These are phyloP conservation scores for Fragilaria radians DNA, from an alignment of 108 stramenopile genomes.

Conservation along the genomic window DNA sequence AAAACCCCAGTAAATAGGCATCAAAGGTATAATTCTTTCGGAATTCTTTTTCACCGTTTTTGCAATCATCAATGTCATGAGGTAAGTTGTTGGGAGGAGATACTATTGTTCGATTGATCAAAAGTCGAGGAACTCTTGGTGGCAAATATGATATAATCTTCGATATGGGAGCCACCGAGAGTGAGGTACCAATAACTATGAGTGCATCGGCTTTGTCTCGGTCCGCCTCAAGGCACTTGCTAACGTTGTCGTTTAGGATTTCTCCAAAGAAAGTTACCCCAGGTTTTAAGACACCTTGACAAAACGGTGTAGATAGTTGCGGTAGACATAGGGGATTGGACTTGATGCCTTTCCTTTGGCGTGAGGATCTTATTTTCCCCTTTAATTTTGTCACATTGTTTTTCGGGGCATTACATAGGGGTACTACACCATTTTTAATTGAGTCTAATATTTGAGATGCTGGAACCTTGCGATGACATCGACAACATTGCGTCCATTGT, in stretches of 20 bases:
- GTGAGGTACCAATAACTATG: constrained; percentile 82
- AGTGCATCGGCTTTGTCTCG: constrained; percentile 71
- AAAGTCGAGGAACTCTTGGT: constrained; percentile 53
- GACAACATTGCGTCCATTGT: constrained; percentile 45
- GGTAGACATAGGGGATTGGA: background rate
- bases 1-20: constrained; percentile 76
- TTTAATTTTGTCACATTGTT: background rate
- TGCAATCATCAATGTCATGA: constrained; percentile 15
- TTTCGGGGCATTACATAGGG: constrained; percentile 39
- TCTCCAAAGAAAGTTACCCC: constrained; percentile 85
- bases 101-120: constrained; percentile 80
- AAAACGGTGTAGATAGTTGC: constrained; percentile 12
- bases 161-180: constrained; percentile 80
- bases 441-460: constrained; percentile 40
- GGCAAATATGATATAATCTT: constrained; percentile 67
- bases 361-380: background rate
- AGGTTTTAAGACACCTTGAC: constrained; percentile 81
- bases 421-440: constrained; percentile 46
- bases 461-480: constrained; percentile 44
- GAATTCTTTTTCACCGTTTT: constrained; percentile 23
- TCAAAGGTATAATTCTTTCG: constrained; percentile 59
- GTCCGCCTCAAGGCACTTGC: constrained; percentile 53
- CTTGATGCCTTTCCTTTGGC: constrained; percentile 16
- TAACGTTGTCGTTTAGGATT: constrained; percentile 47
- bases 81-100: constrained; percentile 25